Conservation (phyloP, 2,329 filamentous ascomycete species). For the Pestalotiopsis sp. region DNA sequence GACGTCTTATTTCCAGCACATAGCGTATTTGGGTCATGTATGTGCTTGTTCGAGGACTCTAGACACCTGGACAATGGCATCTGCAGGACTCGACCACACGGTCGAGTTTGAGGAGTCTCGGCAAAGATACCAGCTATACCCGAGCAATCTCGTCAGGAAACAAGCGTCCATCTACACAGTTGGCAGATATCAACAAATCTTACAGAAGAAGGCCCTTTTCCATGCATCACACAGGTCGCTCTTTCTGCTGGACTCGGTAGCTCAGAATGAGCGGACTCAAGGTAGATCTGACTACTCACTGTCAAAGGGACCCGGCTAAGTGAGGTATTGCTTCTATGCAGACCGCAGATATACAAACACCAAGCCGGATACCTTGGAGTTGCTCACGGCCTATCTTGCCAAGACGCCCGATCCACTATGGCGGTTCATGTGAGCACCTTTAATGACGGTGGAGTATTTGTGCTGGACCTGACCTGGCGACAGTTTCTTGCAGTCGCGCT, state of each 20-base stretch:
- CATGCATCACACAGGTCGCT: slow-evolving; percentile 14
- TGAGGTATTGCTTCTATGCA: background rate
- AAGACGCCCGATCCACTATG: slow-evolving; percentile 2
- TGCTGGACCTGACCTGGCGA: background rate
- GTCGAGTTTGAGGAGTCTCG: slow-evolving; percentile 3
- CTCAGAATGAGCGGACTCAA: background rate
- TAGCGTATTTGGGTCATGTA: background rate
- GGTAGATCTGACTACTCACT: background rate
- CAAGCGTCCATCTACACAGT: slow-evolving; percentile 16
- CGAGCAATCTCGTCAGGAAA: slow-evolving; percentile 18
- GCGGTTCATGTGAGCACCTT: slow-evolving; percentile 15
- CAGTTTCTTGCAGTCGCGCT: slow-evolving; percentile 19
- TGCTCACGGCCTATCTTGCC: background rate
- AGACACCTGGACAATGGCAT: background rate
- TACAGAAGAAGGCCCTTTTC: slow-evolving; percentile 15
- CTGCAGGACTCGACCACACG: background rate
- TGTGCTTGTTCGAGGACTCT: background rate
- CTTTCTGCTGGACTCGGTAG: background rate
- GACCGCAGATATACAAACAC: background rate
- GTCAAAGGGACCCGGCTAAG: background rate
- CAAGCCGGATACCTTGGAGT: background rate
- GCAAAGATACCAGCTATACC: slow-evolving; percentile 11
- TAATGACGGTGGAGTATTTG: slow-evolving; percentile 12
- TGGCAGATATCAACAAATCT: slow-evolving; percentile 14
- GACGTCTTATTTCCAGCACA: background rate